phyloP scores from a whole-genome alignment of 352 stramenopile genomes.

The Phytophthora fragariae region DNA sequence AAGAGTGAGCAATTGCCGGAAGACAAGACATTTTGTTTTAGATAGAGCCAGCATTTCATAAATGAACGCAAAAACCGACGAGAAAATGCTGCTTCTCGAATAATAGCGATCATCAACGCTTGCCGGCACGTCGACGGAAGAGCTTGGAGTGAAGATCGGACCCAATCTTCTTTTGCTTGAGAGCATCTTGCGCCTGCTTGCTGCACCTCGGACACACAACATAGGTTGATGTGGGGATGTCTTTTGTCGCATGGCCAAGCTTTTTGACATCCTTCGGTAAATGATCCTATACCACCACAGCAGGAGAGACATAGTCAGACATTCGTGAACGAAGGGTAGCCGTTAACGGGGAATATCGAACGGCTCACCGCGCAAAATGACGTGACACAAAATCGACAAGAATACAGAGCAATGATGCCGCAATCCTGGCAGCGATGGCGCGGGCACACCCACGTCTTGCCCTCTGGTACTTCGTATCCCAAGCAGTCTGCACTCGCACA shows the following conservation, averaged over 20 bases:
- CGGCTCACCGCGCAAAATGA: conserved; percentile 68
- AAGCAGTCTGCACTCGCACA: conserved; percentile 58
- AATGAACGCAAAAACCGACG: background rate
- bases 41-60: conserved; percentile 15
- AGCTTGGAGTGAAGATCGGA: conserved; percentile 45
- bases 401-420: conserved; percentile 59
- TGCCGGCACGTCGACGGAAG: conserved; percentile 32
- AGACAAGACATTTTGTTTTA: conserved; percentile 8
- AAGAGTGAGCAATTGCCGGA: conserved; percentile 4
- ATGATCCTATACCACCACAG: conserved; percentile 41
- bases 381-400: conserved; percentile 78
- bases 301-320: too few relatives aligned
- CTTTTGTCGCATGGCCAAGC: conserved; percentile 54
- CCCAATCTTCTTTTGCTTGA: conserved; percentile 59
- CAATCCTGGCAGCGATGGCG: conserved; percentile 76
- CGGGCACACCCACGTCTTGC: conserved; percentile 69
- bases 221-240: conserved; percentile 67
- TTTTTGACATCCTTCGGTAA: conserved; percentile 50
- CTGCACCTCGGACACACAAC: conserved; percentile 66
- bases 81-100: conserved; percentile 4
- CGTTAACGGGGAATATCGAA: background rate
- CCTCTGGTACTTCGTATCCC: conserved; percentile 65
- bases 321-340: background rate
- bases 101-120: conserved; percentile 27
- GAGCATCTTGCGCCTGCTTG: conserved; percentile 39